phyloP scores from a whole-genome alignment of 257 asterid species.

The Prunella vulgaris region DNA sequence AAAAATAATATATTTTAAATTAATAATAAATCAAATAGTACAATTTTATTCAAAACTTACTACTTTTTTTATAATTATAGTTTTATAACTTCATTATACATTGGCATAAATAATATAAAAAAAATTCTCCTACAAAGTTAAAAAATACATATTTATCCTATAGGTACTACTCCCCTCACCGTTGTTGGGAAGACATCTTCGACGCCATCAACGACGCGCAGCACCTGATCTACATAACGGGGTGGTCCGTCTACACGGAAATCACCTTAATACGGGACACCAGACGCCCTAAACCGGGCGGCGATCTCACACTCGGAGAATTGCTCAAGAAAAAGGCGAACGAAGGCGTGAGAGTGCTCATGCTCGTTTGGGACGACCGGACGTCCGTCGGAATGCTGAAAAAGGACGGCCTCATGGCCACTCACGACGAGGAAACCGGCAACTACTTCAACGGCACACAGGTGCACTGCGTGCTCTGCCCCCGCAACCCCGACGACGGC shows the following conservation, averaged over 20 bases:
- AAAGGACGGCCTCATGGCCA: slow-evolving; percentile 59
- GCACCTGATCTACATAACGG: slow-evolving; percentile 59
- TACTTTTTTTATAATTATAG: no score
- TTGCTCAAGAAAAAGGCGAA: slow-evolving; percentile 53
- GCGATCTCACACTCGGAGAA: slow-evolving; percentile 56
- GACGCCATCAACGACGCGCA: slow-evolving; percentile 48
- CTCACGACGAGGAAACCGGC: slow-evolving; percentile 61
- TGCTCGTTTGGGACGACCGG: slow-evolving; percentile 76
- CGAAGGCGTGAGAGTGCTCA: slow-evolving; percentile 64
- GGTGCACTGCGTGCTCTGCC: slow-evolving; percentile 63
- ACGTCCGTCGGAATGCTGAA: slow-evolving; percentile 52
- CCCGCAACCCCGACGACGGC: slow-evolving; percentile 73
- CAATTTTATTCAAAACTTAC: no score
- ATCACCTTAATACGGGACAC: slow-evolving; percentile 49
- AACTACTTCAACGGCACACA: slow-evolving; percentile 35
- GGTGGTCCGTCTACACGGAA: slow-evolving; percentile 67
- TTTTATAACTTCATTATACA: no score
- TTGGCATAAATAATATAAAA: no score
- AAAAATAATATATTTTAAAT: no score
- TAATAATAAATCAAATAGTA: no score
- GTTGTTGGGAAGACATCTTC: slow-evolving; percentile 72
- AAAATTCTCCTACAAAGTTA: background rate
- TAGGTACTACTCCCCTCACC: slow-evolving; percentile 44
- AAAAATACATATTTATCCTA: background rate
- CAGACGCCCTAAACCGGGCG: slow-evolving; percentile 52